Evolutionary conservation across 192 early-diverging fungal genomes (phyloP), one percentile per base, ranked within the genome.

Genomic region (Coemansia sp.): DNA sequence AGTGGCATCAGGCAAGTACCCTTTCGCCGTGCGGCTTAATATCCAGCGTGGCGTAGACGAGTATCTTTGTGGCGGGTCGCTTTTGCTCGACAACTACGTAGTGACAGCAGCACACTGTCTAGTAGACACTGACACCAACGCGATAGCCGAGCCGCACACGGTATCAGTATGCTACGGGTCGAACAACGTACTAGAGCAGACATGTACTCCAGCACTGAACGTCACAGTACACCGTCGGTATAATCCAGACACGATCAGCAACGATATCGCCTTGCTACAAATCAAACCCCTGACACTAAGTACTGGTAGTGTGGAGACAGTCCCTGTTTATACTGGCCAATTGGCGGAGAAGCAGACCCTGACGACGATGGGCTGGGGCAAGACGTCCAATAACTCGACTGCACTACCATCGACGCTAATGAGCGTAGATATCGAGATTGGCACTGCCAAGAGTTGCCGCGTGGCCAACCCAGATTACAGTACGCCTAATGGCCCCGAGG

Each of bases 301-400:
- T 3, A 58, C 20, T 2, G 60, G 60, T 5, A 62, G 60, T 36
- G 60, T 66, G 2, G 15, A 24, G 2, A 65, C 74, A 0, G 41
- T 69, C 16, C 49, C 60, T 0, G 47, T 84, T 3, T 84, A 74
- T 52, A 68, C 69, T 4, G 75, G 74, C 29, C 40, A 70, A 7
- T 43, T 84, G 50, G 24, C 74, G 2, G 66, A 66, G 50, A 62
- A 69, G 34, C 74, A 66, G 1, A 66, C 61, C 66, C 49, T 84
- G 58, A 64, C 47, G 3, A 79, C 81, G 18, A 78, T 84, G 81
- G 81, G 81, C 4, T 84, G 82, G 82, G 82, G 82, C 39, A 73
- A 76, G 66, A 84, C 78, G 0, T 24, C 62, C 47, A 73, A 72
- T 60, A 52, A 63, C 58, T 58, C 69, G 4, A 29, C 47, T 7